A percentile compares a stretch with the other conserved stretches of the same genome.
phyloP scores from a whole-genome alignment of 768 basidiomycete species.

The Amanita rubescens region DNA sequence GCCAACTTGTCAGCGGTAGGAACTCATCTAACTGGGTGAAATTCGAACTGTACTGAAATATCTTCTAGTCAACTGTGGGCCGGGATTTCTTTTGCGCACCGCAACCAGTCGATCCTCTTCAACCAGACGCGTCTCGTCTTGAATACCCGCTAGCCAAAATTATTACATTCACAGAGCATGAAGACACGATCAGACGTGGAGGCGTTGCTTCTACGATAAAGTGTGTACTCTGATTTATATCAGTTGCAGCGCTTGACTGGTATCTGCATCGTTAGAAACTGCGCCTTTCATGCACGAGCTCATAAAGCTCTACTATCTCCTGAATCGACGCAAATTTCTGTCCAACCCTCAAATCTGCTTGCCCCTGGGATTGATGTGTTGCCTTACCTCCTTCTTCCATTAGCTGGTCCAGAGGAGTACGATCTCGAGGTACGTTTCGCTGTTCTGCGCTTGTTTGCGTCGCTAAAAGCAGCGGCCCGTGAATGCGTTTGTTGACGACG shows the following conservation, averaged over 20 bases:
- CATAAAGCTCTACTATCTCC: conserved; percentile 68
- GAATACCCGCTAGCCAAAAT: conserved; percentile 84
- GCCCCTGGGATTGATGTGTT: conserved; percentile 81
- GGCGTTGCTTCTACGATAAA: conserved; percentile 87
- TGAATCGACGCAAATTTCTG: conserved; percentile 47
- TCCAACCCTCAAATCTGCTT: conserved; percentile 47
- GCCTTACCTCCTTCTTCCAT: conserved; percentile 78
- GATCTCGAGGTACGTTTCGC: conserved; percentile 66
- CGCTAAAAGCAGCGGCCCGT: background rate
- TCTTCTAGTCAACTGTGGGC: conserved; percentile 59
- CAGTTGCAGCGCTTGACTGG: background rate
- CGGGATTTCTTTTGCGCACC: conserved; percentile 78
- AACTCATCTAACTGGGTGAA: conserved; percentile 3
- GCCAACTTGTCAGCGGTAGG: conserved; percentile 82
- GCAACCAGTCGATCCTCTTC: conserved; percentile 40
- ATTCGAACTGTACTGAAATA: background rate
- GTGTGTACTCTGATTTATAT: conserved; percentile 30
- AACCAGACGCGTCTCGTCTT: conserved; percentile 29
- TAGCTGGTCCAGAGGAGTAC: conserved; percentile 93
- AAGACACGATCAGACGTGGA: conserved; percentile 76
- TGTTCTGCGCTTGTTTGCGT: background rate
- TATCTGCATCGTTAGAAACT: conserved; percentile 47
- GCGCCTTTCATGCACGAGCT: conserved; percentile 58
- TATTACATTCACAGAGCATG: conserved; percentile 84
- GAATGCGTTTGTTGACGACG: background rate